Evolutionary conservation across 2,329 filamentous ascomycete genomes (phyloP).

Genomic region (Phialophora chinensis): DNA sequence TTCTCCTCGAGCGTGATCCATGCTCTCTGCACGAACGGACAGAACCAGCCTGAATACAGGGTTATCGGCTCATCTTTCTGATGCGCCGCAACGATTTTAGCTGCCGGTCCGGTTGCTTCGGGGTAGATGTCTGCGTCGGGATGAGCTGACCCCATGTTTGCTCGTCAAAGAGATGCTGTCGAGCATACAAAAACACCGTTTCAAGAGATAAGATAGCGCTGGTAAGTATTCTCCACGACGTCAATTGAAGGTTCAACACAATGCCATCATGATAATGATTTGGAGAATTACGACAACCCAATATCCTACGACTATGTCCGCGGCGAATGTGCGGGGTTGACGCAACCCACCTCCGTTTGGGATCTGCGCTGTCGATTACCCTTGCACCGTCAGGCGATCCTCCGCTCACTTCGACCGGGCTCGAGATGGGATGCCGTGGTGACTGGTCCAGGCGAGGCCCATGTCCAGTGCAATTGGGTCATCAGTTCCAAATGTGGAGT

Average conservation of each 20-base stretch:
- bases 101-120: conserved; percentile 53
- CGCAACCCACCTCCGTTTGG: neutral
- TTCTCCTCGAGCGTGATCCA: conserved; percentile 79
- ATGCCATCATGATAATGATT: conserved; percentile 1
- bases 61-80: conserved; percentile 53
- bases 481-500: neutral
- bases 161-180: neutral
- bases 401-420: neutral
- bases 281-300: conserved; percentile 5
- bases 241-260: neutral
- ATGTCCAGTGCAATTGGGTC: neutral
- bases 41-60: conserved; percentile 79
- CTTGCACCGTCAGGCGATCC: conserved; percentile 4
- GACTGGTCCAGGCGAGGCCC: neutral
- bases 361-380: neutral
- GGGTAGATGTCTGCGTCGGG: conserved; percentile 53
- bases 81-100: conserved; percentile 46
- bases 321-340: neutral
- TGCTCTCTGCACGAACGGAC: conserved; percentile 68
- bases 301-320: neutral
- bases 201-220: neutral
- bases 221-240: neutral
- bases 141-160: conserved; percentile 38
- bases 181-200: neutral
- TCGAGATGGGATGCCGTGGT: neutral